Percentiles rank a stretch among this genome's conserved stretches.
Evolutionary conservation across 2,329 filamentous ascomycete genomes (phyloP).

Genomic region (Epichloe brachyelytri): DNA sequence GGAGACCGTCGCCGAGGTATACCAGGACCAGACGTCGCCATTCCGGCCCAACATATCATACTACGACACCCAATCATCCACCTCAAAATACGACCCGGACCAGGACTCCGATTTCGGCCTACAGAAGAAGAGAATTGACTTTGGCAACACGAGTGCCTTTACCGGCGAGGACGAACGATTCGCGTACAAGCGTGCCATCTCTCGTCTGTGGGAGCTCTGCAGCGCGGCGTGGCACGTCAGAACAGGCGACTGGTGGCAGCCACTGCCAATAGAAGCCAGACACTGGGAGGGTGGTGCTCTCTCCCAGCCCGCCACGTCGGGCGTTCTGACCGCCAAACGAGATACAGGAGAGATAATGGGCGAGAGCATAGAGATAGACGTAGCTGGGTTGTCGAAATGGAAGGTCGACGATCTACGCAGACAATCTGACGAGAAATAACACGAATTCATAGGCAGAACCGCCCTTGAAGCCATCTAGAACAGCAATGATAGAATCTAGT

Average conservation of each 20-base stretch:
- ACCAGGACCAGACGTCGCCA: slow-evolving; percentile 63
- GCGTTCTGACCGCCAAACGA: background rate
- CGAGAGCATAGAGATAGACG: slow-evolving; percentile 21
- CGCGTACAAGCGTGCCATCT: slow-evolving; percentile 64
- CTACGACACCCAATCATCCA: slow-evolving; percentile 37
- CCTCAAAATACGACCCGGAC: slow-evolving; percentile 39
- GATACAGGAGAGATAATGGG: slow-evolving; percentile 19
- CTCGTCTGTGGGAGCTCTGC: slow-evolving; percentile 74
- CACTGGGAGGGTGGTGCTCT: slow-evolving; percentile 46
- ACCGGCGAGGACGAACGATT: slow-evolving; percentile 75
- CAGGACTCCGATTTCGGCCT: slow-evolving; percentile 43
- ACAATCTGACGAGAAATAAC: slow-evolving; percentile 8
- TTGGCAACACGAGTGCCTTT: slow-evolving; percentile 53
- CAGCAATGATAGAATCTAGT: too few relatives aligned
- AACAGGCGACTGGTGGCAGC: slow-evolving; percentile 57
- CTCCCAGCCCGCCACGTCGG: slow-evolving; percentile 11
- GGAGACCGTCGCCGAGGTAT: slow-evolving; percentile 48
- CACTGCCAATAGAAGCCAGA: slow-evolving; percentile 47
- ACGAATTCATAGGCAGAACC: background rate
- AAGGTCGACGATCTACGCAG: slow-evolving; percentile 21
- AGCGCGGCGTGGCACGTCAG: slow-evolving; percentile 58
- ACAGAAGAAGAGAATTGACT: slow-evolving; percentile 39
- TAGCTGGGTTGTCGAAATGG: slow-evolving; percentile 27
- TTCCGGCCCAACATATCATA: slow-evolving; percentile 68
- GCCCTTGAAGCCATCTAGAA: too few relatives aligned